Percentiles rank a stretch among this genome's conserved stretches.
Conservation (phyloP, 495 filamentous ascomycete species). For the Pyrenula massariospora region DNA sequence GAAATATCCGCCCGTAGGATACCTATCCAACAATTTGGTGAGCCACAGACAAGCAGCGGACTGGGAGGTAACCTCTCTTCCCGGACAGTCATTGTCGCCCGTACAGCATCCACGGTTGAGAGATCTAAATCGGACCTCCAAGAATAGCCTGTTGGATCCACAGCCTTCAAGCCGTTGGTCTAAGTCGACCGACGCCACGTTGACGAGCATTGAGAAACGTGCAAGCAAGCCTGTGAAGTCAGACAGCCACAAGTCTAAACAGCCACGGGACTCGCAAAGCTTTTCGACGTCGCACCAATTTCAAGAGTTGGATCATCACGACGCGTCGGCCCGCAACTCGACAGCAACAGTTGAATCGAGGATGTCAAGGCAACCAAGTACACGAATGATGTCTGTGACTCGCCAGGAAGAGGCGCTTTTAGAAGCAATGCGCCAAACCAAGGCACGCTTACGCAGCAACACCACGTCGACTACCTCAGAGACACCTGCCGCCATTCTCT, state of each 20-base stretch:
- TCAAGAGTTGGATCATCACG: not conserved
- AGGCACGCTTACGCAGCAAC: slow-evolving; percentile 36
- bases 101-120: not conserved
- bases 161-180: not conserved
- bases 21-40: not conserved
- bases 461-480: slow-evolving; percentile 25
- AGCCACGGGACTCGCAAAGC: not conserved
- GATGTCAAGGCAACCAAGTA: slow-evolving; percentile 16
- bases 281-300: not conserved
- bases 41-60: not conserved
- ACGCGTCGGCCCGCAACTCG: not conserved
- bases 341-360: not conserved
- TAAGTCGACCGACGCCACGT: not conserved
- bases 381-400: slow-evolving; percentile 74
- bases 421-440: slow-evolving; percentile 67
- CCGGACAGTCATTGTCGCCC: not conserved
- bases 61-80: not conserved
- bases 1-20: not conserved
- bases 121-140: not conserved
- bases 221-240: not conserved
- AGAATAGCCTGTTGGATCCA: not conserved
- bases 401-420: slow-evolving; percentile 75
- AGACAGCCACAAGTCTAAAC: not conserved
- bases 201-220: not conserved
- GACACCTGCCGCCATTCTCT: slow-evolving; percentile 33